Evolutionary conservation across 2,329 filamentous ascomycete species (phyloP), one percentile per base, ranked within the genome.

Genomic region (Harringtonia aguacate): DNA sequence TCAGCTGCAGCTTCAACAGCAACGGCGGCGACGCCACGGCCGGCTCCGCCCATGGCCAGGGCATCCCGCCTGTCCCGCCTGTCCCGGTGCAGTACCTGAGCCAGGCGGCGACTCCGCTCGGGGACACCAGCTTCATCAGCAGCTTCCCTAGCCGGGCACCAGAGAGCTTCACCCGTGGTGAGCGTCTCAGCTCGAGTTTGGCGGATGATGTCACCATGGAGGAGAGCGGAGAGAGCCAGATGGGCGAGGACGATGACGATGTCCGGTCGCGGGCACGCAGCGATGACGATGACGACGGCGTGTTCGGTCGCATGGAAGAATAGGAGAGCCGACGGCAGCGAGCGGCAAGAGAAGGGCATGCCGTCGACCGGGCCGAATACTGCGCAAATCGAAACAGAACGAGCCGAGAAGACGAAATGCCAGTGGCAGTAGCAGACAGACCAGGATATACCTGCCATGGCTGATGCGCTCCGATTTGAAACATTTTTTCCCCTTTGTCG

Each of bases 281-380:
- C 61, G 86, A 94, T 55, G 89, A 95, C 55, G 88, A 94, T 50
- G 90, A 97, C 53, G 89, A 95, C 52, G 89, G 89, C 58, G 84
- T 97, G 56, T 98, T 98, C 69, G 89, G 89, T 46, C 79, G 79
- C 53, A 97, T 97, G 90, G 92, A 98, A 65, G 87, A 94, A 63
- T 92, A 72, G 24, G 24, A n/a, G n/a, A 66, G 15, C 14, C 22
- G n/a, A 28, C 15, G n/a, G 14, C 6, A 21, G 37, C 30, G 18
- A 27, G 5, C 13, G 21, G 31, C 18, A 24, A 17, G 8, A 36
- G 17, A 35, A 8, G 18, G 24, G 3, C n/a, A 10, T n/a, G 22
- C 37, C 30, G 37, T 30, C 37, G 37, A 18, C 15, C 38, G 18
- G 15, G 18, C 17, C 22, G 36, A 14, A 29, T 29, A 10, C 22